phyloP scores from a whole-genome alignment of 768 basidiomycete species.

The Podaxis mareebaensis region DNA sequence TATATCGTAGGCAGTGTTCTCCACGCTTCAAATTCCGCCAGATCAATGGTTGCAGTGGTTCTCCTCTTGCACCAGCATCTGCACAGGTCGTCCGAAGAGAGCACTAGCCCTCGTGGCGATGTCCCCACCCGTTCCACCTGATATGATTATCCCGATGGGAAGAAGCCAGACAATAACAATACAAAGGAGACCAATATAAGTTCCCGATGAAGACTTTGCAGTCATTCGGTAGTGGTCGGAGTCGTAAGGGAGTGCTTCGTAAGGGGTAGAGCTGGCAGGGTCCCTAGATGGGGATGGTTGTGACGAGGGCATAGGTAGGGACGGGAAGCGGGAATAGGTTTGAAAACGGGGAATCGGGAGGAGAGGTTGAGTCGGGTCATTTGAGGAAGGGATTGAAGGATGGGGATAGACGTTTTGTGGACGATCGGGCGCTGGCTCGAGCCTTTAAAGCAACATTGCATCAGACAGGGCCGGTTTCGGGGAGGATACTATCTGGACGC shows the following conservation, averaged over 20 bases:
- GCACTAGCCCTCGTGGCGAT: background rate
- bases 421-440: background rate
- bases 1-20: slow-evolving; percentile 8
- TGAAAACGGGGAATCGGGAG: background rate
- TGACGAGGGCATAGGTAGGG: background rate
- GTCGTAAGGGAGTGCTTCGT: background rate
- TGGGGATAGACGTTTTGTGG: background rate
- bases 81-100: background rate
- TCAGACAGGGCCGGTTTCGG: background rate
- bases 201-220: background rate
- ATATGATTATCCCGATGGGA: background rate
- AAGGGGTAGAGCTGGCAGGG: background rate
- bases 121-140: background rate
- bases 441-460: background rate
- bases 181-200: slow-evolving; percentile 7
- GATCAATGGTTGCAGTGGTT: background rate
- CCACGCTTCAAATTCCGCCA: slow-evolving; percentile 1
- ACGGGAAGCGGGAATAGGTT: background rate
- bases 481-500: background rate
- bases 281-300: background rate
- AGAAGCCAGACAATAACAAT: slow-evolving; percentile 4
- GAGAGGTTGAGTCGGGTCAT: slow-evolving; percentile 4
- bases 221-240: background rate
- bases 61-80: background rate
- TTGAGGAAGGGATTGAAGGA: background rate